phyloP scores from a whole-genome alignment of 176 grass and related monocot genomes.

The Eragrostis nindensis region DNA sequence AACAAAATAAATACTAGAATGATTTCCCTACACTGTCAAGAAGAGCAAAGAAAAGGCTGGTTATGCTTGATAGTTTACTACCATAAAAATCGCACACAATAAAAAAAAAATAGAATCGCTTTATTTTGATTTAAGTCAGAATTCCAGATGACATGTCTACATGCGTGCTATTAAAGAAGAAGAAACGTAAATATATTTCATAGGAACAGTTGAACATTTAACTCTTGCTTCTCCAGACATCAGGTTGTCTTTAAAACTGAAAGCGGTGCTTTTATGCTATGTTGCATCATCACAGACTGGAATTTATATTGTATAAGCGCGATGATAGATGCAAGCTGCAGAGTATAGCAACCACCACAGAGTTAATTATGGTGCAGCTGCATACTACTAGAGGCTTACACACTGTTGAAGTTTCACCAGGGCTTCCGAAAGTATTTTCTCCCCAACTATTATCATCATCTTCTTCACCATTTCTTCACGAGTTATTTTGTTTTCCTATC shows the following conservation, averaged over 20 bases:
- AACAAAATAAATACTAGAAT: no score
- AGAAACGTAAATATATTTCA: background rate
- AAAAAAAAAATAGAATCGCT: background rate
- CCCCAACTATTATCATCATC: slow-evolving; percentile 60
- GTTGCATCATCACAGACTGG: background rate
- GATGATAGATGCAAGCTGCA: slow-evolving; percentile 1
- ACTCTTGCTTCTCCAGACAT: background rate
- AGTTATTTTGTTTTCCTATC: slow-evolving; percentile 61
- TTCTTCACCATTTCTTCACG: slow-evolving; percentile 71
- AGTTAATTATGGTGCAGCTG: background rate
- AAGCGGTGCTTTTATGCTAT: background rate
- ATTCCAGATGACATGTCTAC: background rate
- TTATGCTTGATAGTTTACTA: slow-evolving; percentile 2
- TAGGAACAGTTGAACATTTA: background rate
- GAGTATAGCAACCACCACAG: background rate
- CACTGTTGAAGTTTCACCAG: slow-evolving; percentile 50
- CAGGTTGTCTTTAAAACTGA: background rate
- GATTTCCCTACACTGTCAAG: slow-evolving; percentile 9
- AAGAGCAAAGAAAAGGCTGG: background rate
- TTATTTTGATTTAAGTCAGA: background rate
- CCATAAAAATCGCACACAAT: background rate
- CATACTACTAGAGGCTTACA: slow-evolving; percentile 54
- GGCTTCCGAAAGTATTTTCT: slow-evolving; percentile 57
- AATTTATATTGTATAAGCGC: slow-evolving; percentile 1
- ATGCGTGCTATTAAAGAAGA: background rate